phyloP scores from a whole-genome alignment of 345 rosid species.

The Lepidium sativum region DNA sequence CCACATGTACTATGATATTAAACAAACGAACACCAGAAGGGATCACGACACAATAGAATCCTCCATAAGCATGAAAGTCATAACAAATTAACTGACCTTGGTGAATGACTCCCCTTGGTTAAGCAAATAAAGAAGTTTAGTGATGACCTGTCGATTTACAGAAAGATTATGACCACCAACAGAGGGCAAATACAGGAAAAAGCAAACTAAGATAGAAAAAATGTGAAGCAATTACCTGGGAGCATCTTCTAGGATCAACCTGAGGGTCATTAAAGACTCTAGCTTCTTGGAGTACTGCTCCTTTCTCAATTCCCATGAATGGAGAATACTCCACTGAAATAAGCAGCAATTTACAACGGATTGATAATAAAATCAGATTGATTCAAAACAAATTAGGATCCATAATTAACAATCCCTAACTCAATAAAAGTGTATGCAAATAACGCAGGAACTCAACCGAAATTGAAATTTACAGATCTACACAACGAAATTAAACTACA shows the following conservation, averaged over 20 bases:
- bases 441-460: neutral
- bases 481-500: neutral
- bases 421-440: neutral
- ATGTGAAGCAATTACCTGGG: constrained; percentile 49
- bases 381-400: neutral
- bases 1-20: neutral
- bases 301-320: constrained; percentile 91
- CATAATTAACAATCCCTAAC: neutral
- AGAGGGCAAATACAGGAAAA: neutral
- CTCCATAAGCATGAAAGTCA: neutral
- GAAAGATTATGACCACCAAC: constrained; percentile 5
- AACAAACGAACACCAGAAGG: neutral
- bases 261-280: constrained; percentile 97
- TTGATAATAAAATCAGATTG: neutral
- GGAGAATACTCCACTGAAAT: constrained; percentile 80
- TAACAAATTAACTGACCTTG: constrained; percentile 40
- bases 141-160: constrained; percentile 57
- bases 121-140: constrained; percentile 85
- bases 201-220: neutral
- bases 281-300: constrained; percentile 97
- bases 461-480: constrained; percentile 10
- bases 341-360: neutral
- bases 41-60: neutral
- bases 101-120: constrained; percentile 96
- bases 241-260: constrained; percentile 95